phyloP scores from a whole-genome alignment of 2,329 filamentous ascomycete genomes.

The Monilinia fructicola region DNA sequence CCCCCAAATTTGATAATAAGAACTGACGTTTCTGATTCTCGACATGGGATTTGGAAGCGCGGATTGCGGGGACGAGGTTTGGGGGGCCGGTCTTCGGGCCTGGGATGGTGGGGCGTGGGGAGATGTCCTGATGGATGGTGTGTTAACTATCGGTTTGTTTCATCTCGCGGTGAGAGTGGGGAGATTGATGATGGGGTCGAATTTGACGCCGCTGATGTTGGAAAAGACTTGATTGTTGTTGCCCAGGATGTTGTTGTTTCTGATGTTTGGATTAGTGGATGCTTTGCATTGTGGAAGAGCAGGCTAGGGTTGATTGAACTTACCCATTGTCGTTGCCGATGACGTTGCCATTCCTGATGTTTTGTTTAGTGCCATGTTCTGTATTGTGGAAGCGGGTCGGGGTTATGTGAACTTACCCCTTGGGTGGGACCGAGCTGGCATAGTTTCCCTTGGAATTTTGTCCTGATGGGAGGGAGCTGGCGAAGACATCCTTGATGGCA shows the following conservation, averaged over 20 bases:
- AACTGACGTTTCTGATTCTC: constrained; percentile 10
- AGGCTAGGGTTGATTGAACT: not conserved
- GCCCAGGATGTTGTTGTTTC: not conserved
- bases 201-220: not conserved
- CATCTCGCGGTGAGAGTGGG: not conserved
- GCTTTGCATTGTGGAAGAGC: not conserved
- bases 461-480: not conserved
- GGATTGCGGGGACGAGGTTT: not conserved
- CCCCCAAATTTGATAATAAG: not conserved
- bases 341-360: not conserved
- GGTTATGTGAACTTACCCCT: not conserved
- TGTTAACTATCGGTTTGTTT: not conserved
- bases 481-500: not conserved
- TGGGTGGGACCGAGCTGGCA: too few relatives aligned
- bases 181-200: constrained; percentile 1
- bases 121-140: not conserved
- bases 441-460: not conserved
- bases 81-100: too few relatives aligned
- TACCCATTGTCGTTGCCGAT: not conserved
- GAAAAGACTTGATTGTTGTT: constrained; percentile 7
- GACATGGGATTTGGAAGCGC: not conserved
- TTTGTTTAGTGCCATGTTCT: not conserved
- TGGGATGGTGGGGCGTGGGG: not conserved
- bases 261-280: not conserved
- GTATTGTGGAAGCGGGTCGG: not conserved